These are phyloP conservation scores for Moniliophthora roreri DNA, from an alignment of 1,284 basidiomycete species.

Conservation along the genomic window DNA sequence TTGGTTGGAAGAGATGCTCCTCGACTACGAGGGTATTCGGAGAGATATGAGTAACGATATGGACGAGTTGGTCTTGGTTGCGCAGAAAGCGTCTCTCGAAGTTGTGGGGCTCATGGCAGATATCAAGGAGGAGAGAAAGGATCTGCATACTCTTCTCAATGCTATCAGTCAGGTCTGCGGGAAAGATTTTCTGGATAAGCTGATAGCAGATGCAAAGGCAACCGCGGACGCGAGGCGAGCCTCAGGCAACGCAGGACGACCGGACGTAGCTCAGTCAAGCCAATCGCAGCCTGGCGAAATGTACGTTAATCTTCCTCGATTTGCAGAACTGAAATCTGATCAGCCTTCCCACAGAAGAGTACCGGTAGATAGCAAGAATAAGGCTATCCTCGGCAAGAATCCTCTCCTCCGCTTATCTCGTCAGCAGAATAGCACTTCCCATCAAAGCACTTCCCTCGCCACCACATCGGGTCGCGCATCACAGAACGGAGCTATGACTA, in stretches of 20 bases:
- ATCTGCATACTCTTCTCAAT: slow-evolving; percentile 4
- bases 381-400: background rate
- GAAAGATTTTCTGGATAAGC: slow-evolving; percentile 4
- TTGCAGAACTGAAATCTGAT: background rate
- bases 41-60: background rate
- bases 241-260: background rate
- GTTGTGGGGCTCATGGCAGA: background rate
- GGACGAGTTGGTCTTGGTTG: background rate
- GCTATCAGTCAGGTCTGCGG: slow-evolving; percentile 8
- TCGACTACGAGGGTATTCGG: slow-evolving; percentile 1
- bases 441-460: too few species aligned
- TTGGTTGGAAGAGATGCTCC: slow-evolving; percentile 5
- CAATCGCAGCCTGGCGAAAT: background rate
- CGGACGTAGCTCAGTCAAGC: background rate
- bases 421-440: background rate
- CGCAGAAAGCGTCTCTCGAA: background rate
- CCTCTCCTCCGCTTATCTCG: background rate
- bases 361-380: background rate
- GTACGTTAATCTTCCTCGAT: background rate
- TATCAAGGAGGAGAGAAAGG: slow-evolving; percentile 5
- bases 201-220: slow-evolving; percentile 3
- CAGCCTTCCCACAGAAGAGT: background rate
- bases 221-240: background rate
- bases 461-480: too few species aligned
- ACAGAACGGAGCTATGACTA: too few species aligned